Conservation (phyloP, 2,329 filamentous ascomycete species). For the Aspergillus amoenus region DNA sequence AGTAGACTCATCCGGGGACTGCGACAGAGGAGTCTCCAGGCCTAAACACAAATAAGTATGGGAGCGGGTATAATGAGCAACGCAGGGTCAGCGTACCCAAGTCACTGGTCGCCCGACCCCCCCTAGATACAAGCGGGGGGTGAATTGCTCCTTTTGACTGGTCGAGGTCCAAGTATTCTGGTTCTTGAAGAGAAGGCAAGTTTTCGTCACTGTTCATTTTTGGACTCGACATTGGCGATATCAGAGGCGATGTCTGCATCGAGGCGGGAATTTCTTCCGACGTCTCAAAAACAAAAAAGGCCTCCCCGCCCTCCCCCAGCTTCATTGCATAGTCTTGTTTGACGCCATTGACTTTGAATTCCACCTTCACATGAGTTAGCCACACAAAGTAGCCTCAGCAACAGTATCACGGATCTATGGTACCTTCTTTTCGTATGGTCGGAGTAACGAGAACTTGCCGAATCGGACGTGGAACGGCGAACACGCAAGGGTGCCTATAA, state of each 20-base stretch:
- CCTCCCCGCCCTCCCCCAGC: conserved; percentile 92
- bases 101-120: conserved; percentile 47
- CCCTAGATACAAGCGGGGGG: conserved; percentile 30
- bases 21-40: conserved; percentile 40
- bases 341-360: conserved; percentile 89
- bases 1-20: conserved; percentile 36
- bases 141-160: conserved; percentile 25
- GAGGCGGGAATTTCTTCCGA: conserved; percentile 87
- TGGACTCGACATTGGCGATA: conserved; percentile 86
- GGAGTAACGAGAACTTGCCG: conserved; percentile 93
- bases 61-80: not conserved
- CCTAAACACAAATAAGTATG: conserved; percentile 27
- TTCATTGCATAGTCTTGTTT: conserved; percentile 98
- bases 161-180: conserved; percentile 51
- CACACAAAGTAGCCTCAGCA: not conserved
- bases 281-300: conserved; percentile 98
- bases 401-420: not conserved
- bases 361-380: conserved; percentile 58
- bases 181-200: conserved; percentile 45
- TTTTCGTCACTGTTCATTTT: conserved; percentile 38
- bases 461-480: conserved; percentile 99
- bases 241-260: conserved; percentile 89
- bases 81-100: conserved; percentile 32
- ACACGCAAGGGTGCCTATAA: conserved; percentile 68
- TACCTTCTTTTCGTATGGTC: conserved; percentile 92